These are phyloP conservation scores for Jamesozyma jinghongensis DNA, from an alignment of 805 yeast species.

Conservation along the genomic window DNA sequence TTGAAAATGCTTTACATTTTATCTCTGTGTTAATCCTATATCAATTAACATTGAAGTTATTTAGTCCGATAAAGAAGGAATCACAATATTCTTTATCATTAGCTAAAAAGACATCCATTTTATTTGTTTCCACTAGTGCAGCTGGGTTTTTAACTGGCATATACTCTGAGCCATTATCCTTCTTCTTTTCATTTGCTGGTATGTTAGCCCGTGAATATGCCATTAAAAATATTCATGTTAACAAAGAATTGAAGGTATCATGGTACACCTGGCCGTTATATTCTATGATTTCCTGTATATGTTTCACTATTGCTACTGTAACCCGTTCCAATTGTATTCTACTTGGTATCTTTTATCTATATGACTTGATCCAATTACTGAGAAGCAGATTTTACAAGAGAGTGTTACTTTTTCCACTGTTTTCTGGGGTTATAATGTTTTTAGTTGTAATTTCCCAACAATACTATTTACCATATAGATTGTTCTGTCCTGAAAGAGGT, in stretches of 20 bases:
- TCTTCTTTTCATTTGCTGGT: constrained; percentile 50
- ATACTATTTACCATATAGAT: constrained; percentile 44
- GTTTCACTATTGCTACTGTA: constrained; percentile 48
- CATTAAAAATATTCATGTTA: neutral
- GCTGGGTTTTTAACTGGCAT: constrained; percentile 69
- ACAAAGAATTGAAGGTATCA: neutral
- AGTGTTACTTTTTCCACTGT: constrained; percentile 29
- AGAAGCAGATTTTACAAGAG: constrained; percentile 10
- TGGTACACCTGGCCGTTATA: constrained; percentile 14
- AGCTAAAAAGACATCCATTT: constrained; percentile 33
- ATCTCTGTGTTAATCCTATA: constrained; percentile 41
- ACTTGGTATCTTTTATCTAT: constrained; percentile 56
- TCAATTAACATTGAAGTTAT: constrained; percentile 36
- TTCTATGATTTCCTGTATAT: constrained; percentile 20
- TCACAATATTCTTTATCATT: constrained; percentile 13
- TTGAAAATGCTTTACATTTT: constrained; percentile 48
- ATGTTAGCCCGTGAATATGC: constrained; percentile 41
- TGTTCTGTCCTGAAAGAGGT: constrained; percentile 61
- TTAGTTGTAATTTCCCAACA: constrained; percentile 34
- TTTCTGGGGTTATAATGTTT: constrained; percentile 52
- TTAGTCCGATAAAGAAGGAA: constrained; percentile 11
- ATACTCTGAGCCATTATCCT: constrained; percentile 69
- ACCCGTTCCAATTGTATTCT: constrained; percentile 71
- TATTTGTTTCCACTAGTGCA: constrained; percentile 62
- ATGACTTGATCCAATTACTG: constrained; percentile 38